Percentiles rank a stretch among this genome's conserved stretches.
These are phyloP conservation scores for Serendipita vermifera DNA, from an alignment of 768 basidiomycete species.

Conservation along the genomic window DNA sequence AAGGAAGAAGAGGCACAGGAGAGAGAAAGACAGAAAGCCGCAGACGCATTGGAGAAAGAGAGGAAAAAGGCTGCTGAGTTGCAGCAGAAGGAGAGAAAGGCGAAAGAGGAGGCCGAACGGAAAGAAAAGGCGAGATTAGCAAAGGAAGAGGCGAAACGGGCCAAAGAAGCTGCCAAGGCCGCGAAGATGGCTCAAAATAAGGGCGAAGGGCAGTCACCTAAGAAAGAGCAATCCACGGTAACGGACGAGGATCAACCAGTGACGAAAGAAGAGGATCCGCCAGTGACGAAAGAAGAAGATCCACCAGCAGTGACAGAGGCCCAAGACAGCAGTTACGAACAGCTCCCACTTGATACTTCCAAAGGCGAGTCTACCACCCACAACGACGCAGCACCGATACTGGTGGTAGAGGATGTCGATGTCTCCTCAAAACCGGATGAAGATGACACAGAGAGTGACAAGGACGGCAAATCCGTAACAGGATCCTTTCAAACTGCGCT, in stretches of 20 bases:
- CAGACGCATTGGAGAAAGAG: too few species aligned
- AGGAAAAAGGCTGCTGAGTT: slow-evolving; percentile 13
- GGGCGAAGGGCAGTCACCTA: background rate
- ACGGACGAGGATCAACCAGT: background rate
- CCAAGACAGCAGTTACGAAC: too few species aligned
- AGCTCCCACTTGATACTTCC: too few species aligned
- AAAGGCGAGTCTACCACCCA: too few species aligned
- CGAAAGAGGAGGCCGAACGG: slow-evolving; percentile 11
- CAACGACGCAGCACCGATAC: too few species aligned
- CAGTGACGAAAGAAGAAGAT: slow-evolving; percentile 17
- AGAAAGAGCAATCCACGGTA: too few species aligned
- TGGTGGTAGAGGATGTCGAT: too few species aligned
- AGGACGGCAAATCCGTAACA: too few species aligned
- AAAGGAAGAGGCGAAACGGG: slow-evolving; percentile 16
- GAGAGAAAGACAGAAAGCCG: background rate
- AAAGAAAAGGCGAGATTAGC: slow-evolving; percentile 18
- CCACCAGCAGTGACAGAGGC: slow-evolving; percentile 18
- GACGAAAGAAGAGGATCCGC: slow-evolving; percentile 12
- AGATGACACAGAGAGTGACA: too few species aligned
- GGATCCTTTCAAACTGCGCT: too few species aligned
- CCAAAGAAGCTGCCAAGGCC: slow-evolving; percentile 17
- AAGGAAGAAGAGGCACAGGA: too few species aligned
- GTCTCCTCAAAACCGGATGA: too few species aligned
- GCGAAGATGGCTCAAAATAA: slow-evolving; percentile 12
- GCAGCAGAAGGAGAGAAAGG: slow-evolving; percentile 1